These are phyloP conservation scores for Lachnellula arida DNA, from an alignment of 2,329 filamentous ascomycete genomes.

Conservation along the genomic window DNA sequence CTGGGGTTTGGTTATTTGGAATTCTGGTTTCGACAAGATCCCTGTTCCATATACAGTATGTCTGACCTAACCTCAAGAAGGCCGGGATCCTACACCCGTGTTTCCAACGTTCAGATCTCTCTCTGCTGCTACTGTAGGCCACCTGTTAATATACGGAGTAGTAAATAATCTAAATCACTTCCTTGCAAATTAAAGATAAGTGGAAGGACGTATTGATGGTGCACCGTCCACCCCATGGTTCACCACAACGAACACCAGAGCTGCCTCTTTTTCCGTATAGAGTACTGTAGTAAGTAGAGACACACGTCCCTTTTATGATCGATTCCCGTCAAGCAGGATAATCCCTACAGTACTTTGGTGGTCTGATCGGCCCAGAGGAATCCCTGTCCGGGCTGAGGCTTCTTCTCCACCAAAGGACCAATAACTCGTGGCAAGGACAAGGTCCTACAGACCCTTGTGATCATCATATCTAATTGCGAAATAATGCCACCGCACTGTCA, in stretches of 20 bases:
- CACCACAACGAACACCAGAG: no score
- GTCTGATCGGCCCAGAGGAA: background rate
- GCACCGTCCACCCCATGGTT: no score
- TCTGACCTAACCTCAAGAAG: no score
- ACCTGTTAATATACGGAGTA: no score
- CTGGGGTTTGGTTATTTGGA: background rate
- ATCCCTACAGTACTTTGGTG: background rate
- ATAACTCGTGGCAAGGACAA: background rate
- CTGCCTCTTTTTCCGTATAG: no score
- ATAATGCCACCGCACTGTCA: background rate
- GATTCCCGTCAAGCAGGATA: background rate
- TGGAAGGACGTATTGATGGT: no score
- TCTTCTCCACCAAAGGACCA: background rate
- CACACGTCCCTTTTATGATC: background rate
- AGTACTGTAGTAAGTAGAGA: background rate
- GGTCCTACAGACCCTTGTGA: background rate
- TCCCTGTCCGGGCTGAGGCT: background rate
- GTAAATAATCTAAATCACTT: no score
- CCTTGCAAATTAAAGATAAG: no score
- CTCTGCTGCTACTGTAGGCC: no score
- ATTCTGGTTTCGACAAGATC: background rate
- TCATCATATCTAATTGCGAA: background rate
- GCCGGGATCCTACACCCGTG: no score
- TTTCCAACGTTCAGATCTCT: no score
- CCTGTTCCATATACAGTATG: no score